Evolutionary conservation across 2,329 filamentous ascomycete species (phyloP).

Genomic region (Fusarium neocosmosporiellum): DNA sequence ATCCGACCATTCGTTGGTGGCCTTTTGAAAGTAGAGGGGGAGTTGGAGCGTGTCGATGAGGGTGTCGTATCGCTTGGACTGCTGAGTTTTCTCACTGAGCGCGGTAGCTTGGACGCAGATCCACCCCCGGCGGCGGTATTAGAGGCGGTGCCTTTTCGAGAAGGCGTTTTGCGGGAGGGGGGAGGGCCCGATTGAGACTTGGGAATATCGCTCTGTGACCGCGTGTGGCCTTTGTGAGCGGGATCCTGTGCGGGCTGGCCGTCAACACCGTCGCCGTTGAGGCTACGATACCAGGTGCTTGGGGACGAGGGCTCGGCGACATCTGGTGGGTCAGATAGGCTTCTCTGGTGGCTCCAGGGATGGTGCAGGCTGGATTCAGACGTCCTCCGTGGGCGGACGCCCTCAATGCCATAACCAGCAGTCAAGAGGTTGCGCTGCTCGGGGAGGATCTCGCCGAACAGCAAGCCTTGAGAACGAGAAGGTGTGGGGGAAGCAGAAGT

Average conservation of each 20-base stretch:
- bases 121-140: slow-evolving; percentile 39
- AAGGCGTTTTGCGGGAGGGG: slow-evolving; percentile 48
- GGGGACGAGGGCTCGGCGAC: slow-evolving; percentile 70
- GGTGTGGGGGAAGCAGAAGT: slow-evolving; percentile 49
- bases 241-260: slow-evolving; percentile 34
- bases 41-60: slow-evolving; percentile 66
- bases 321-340: slow-evolving; percentile 65
- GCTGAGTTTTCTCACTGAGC: slow-evolving; percentile 59
- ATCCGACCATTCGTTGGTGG: slow-evolving; percentile 55
- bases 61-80: slow-evolving; percentile 61
- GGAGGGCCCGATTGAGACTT: slow-evolving; percentile 48
- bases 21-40: slow-evolving; percentile 61
- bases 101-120: slow-evolving; percentile 57
- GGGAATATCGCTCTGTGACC: slow-evolving; percentile 71
- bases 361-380: slow-evolving; percentile 77
- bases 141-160: slow-evolving; percentile 38
- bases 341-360: slow-evolving; percentile 62
- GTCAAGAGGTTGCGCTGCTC: slow-evolving; percentile 64
- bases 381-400: slow-evolving; percentile 66
- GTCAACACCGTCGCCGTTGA: slow-evolving; percentile 40
- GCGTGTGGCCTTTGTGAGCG: slow-evolving; percentile 52
- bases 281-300: slow-evolving; percentile 71
- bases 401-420: slow-evolving; percentile 71
- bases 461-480: slow-evolving; percentile 61
- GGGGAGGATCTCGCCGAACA: slow-evolving; percentile 82